Evolutionary conservation across 306 rosid species (phyloP).

Genomic region (Rubus idaeus): DNA sequence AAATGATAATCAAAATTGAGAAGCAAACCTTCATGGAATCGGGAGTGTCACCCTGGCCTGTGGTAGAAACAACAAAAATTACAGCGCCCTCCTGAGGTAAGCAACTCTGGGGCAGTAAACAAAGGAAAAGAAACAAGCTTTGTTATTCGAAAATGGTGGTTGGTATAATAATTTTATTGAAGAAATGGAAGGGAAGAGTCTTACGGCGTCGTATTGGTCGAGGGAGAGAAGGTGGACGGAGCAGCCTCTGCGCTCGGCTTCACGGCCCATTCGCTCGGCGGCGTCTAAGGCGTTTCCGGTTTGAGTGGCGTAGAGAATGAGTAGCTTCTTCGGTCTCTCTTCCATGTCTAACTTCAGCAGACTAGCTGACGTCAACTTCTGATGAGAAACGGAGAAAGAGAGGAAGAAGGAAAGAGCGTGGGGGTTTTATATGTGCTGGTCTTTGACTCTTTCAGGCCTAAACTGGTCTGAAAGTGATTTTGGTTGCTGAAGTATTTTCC

Average conservation of each 20-base stretch:
- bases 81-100: conserved; percentile 63
- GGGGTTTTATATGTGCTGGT: not conserved
- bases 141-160: not conserved
- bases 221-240: conserved; percentile 48
- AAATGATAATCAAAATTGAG: not conserved
- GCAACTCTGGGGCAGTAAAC: conserved; percentile 44
- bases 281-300: conserved; percentile 91
- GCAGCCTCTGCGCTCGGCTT: conserved; percentile 76
- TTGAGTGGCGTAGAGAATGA: conserved; percentile 72
- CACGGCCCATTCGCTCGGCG: conserved; percentile 78
- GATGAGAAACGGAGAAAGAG: not conserved
- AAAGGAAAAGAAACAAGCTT: not conserved
- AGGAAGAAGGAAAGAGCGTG: not conserved
- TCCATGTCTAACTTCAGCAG: conserved; percentile 20
- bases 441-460: too few relatives aligned
- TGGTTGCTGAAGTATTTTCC: too few relatives aligned
- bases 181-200: not conserved
- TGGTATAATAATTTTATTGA: not conserved
- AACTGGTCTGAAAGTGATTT: too few relatives aligned
- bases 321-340: conserved; percentile 44
- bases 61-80: conserved; percentile 88
- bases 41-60: conserved; percentile 95
- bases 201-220: conserved; percentile 68
- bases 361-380: not conserved
- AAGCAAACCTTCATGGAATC: conserved; percentile 80